Evolutionary conservation across 2,329 filamentous ascomycete species (phyloP).

Genomic region (Fusarium anthophilum): DNA sequence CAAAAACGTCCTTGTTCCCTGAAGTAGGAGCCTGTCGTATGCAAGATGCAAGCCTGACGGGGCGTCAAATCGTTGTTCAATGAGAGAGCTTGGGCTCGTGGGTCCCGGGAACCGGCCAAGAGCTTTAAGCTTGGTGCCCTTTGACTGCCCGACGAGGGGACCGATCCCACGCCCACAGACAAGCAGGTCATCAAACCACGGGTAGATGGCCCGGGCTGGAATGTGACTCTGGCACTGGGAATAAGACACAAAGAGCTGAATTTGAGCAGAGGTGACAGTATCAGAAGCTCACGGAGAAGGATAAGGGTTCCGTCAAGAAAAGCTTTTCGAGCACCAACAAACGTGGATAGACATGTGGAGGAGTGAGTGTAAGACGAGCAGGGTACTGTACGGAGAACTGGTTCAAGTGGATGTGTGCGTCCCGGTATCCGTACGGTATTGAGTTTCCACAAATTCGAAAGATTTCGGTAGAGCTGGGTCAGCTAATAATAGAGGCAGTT

Average conservation of each 20-base stretch:
- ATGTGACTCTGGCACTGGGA: constrained; percentile 31
- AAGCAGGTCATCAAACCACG: constrained; percentile 36
- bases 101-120: constrained; percentile 39
- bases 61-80: constrained; percentile 43
- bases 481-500: constrained; percentile 24
- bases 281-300: constrained; percentile 15
- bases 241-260: constrained; percentile 10
- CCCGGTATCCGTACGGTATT: constrained; percentile 5
- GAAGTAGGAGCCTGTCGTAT: constrained; percentile 36
- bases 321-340: constrained; percentile 22
- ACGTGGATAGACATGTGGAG: constrained; percentile 24
- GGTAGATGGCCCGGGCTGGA: constrained; percentile 31
- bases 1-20: constrained; percentile 36
- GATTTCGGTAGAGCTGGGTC: constrained; percentile 2
- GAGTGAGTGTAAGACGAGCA: constrained; percentile 14
- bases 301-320: constrained; percentile 16
- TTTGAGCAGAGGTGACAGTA: constrained; percentile 9
- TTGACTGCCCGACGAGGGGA: constrained; percentile 23
- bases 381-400: background rate
- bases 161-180: constrained; percentile 33
- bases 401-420: constrained; percentile 23
- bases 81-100: constrained; percentile 35
- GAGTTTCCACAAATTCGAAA: constrained; percentile 22
- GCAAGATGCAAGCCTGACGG: constrained; percentile 39
- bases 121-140: constrained; percentile 36